These are phyloP conservation scores for Solanum dulcamara DNA, from an alignment of 257 asterid genomes.

Conservation along the genomic window DNA sequence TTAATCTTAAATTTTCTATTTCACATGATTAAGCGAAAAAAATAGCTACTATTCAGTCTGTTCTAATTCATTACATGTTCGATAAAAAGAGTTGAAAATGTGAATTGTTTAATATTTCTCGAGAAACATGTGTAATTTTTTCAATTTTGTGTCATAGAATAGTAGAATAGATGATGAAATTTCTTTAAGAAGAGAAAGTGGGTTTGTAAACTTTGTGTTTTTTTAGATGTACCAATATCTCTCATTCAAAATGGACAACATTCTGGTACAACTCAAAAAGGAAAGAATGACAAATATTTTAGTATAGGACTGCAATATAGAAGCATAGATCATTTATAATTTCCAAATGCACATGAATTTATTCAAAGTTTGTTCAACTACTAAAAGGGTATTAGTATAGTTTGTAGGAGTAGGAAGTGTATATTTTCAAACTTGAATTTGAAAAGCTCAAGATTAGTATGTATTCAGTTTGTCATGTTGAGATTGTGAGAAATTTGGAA, in stretches of 20 bases:
- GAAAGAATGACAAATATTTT: background rate
- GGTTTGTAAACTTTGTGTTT: background rate
- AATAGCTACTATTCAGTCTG: background rate
- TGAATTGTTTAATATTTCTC: background rate
- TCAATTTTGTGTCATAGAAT: background rate
- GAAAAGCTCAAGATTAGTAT: background rate
- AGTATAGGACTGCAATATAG: background rate
- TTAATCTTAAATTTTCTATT: background rate
- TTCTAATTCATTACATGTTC: background rate
- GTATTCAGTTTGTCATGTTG: background rate
- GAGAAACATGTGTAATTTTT: background rate
- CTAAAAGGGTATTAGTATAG: background rate
- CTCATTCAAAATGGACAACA: background rate
- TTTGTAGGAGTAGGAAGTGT: background rate
- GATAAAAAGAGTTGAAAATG: background rate
- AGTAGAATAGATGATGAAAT: background rate
- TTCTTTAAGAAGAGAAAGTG: background rate
- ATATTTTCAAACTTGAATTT: background rate
- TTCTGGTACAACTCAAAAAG: background rate
- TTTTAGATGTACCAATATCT: background rate
- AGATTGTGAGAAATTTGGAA: background rate
- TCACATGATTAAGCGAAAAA: background rate
- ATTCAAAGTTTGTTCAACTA: background rate
- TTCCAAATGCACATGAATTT: background rate
- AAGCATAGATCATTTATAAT: background rate